Evolutionary conservation across 2,329 filamentous ascomycete species (phyloP), one percentile per base, ranked within the genome.

Genomic region (Colletotrichum orchidophilum): DNA sequence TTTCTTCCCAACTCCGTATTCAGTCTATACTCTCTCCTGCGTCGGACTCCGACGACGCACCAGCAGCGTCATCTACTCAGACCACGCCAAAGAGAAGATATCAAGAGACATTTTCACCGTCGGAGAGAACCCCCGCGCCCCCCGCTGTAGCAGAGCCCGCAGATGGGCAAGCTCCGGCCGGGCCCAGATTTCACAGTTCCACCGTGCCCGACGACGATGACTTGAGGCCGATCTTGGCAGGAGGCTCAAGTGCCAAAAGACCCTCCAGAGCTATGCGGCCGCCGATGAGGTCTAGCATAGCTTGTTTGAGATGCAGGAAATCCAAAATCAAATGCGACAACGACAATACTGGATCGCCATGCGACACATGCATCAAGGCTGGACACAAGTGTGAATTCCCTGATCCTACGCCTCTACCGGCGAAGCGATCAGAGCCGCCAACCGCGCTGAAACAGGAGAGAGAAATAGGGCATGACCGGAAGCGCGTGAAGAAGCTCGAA

Each of bases 301-400:
- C 94, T 58, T 96, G 94, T 81, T 85, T 89, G 72, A 87, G 90
- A 73, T 96, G 94, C 79, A 88, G 94, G 69, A 90, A 90, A 76
- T 94, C 93, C 79, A 97, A 96, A 82, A 94, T 96, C 79, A 96
- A 96, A 82, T 97, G 94, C 83, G 90, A 94, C 80, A 96, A 96
- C 81, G 88, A 89, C 73, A 91, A 90, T 18, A 90, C 71, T 13
- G 73, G 71, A 29, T 57, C 73, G 18, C 71, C 89, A 18, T 97
- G 94, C 83, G 90, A 93, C 73, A 90, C 91, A 13, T 97, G 94
- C 79, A 88, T 92, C 78, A 90, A 90, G 71, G 89, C 89, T 61
- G 90, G 91, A 54, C 88, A 93, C 78, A 88, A 93, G 71, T 96
- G 94, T 78, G 88, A 88, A 73, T 94, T 95, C 79, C 92, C 93